Evolutionary conservation across 352 stramenopile species (phyloP).

Genomic region (Blastocystis sp.): DNA sequence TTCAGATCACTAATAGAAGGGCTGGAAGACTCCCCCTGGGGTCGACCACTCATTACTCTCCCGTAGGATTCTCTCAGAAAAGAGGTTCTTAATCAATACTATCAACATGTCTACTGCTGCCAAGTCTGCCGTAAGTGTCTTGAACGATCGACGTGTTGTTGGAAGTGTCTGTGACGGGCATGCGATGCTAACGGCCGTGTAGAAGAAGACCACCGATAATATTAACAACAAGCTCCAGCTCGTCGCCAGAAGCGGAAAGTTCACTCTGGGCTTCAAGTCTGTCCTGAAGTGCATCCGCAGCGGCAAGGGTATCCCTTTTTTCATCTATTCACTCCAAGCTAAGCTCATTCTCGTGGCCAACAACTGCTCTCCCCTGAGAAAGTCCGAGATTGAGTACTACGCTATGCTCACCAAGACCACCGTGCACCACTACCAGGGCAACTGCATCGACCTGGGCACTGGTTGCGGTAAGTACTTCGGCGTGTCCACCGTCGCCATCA

Average conservation of each 20-base stretch:
- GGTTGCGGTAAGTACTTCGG: conserved; percentile 98
- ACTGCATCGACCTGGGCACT: conserved; percentile 96
- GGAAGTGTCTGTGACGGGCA: not conserved
- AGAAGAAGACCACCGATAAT: conserved; percentile 94
- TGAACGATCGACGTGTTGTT: not conserved
- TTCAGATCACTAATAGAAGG: not conserved
- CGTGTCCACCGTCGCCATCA: conserved; percentile 89
- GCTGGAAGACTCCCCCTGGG: not conserved
- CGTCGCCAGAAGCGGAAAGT: conserved; percentile 98
- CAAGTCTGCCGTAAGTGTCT: conserved; percentile 24
- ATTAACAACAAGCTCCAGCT: conserved; percentile 99
- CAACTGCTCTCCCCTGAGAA: conserved; percentile 95
- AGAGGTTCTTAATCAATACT: conserved; percentile 53
- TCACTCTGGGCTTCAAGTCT: conserved; percentile 95
- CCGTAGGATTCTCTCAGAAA: conserved; percentile 31
- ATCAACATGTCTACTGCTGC: conserved; percentile 11
- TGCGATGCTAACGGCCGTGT: conserved; percentile 19
- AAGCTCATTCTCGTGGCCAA: conserved; percentile 95
- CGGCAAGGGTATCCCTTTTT: conserved; percentile 72
- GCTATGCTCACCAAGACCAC: conserved; percentile 97
- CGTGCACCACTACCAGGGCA: conserved; percentile 95
- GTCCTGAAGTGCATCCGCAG: conserved; percentile 92
- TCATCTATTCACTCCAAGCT: conserved; percentile 69
- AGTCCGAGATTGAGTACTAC: conserved; percentile 99
- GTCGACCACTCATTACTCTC: not conserved